A percentile compares a stretch with the other conserved stretches of the same genome.
phyloP scores from a whole-genome alignment of 2,329 filamentous ascomycete species.

The Aspergillus pseudoterreus region DNA sequence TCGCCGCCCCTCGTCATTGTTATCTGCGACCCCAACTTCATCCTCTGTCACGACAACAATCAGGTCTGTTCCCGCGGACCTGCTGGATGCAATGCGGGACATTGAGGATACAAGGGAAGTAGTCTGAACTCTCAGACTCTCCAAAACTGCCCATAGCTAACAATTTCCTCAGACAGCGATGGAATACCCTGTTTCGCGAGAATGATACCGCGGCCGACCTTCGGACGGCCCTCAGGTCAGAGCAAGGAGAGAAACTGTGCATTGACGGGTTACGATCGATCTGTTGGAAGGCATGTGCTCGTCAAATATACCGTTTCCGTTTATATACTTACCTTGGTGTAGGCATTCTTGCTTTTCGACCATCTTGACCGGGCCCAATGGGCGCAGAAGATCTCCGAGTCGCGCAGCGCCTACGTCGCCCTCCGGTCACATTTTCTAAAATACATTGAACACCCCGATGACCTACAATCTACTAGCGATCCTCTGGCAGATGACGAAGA shows the following conservation, averaged over 20 bases:
- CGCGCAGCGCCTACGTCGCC: constrained; percentile 69
- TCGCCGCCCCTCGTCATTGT: constrained; percentile 6
- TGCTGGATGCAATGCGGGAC: constrained; percentile 47
- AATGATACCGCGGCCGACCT: constrained; percentile 59
- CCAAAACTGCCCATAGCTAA: constrained; percentile 1
- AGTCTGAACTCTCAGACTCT: not conserved
- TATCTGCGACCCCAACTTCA: not conserved
- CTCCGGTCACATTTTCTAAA: constrained; percentile 71
- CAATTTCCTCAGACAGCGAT: constrained; percentile 55
- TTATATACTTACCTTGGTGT: constrained; percentile 17
- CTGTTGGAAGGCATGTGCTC: constrained; percentile 74
- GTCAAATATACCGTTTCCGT: not conserved
- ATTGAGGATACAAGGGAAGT: constrained; percentile 52
- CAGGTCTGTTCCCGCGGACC: not conserved
- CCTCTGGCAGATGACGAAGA: constrained; percentile 79
- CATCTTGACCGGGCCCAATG: constrained; percentile 63
- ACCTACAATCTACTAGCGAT: constrained; percentile 70
- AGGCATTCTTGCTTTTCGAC: constrained; percentile 80
- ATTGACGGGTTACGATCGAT: constrained; percentile 74
- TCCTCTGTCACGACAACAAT: not conserved
- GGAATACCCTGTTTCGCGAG: constrained; percentile 58
- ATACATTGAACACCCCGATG: constrained; percentile 79
- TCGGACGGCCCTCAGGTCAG: constrained; percentile 60
- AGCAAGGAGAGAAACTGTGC: constrained; percentile 60
- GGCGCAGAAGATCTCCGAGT: constrained; percentile 63